Percentiles rank a stretch among this genome's conserved stretches.
Evolutionary conservation across 768 basidiomycete genomes (phyloP).

Genomic region (Lactifluus echinatus): DNA sequence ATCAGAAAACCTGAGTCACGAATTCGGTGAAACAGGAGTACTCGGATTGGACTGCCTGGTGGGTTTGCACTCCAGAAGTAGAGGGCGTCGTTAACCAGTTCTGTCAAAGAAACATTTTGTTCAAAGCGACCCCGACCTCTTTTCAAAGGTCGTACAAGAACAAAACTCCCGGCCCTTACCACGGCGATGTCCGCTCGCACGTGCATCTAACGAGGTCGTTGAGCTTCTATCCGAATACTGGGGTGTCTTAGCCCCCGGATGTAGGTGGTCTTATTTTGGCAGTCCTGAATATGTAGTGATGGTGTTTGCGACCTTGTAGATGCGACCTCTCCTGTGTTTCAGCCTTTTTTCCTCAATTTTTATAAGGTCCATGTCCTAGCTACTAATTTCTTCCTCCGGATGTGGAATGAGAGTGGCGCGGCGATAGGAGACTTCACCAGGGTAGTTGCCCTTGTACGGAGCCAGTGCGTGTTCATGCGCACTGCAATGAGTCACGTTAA

Average conservation of each 20-base stretch:
- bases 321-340: conserved; percentile 71
- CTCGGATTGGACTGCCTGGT: conserved; percentile 80
- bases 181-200: conserved; percentile 74
- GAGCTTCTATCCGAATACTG: conserved; percentile 80
- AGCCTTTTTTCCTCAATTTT: conserved; percentile 85
- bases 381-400: conserved; percentile 79
- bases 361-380: conserved; percentile 73
- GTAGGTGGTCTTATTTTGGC: conserved; percentile 35
- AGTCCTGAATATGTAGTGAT: conserved; percentile 4
- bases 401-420: conserved; percentile 87
- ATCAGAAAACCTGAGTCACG: conserved; percentile 61
- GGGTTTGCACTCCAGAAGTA: conserved; percentile 21
- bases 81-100: neutral
- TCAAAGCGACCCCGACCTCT: conserved; percentile 57
- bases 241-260: conserved; percentile 79
- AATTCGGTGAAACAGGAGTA: conserved; percentile 72
- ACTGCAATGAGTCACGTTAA: neutral
- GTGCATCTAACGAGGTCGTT: conserved; percentile 78
- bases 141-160: conserved; percentile 73
- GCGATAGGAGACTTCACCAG: conserved; percentile 68
- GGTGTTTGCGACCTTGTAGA: conserved; percentile 33
- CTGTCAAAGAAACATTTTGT: conserved; percentile 54
- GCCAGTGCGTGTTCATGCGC: conserved; percentile 54
- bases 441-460: conserved; percentile 66
- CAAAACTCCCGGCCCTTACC: conserved; percentile 67